Base-by-base conservation (phyloP, 1,284 basidiomycete genomes). In the Leccinum fuscescens region DNA sequence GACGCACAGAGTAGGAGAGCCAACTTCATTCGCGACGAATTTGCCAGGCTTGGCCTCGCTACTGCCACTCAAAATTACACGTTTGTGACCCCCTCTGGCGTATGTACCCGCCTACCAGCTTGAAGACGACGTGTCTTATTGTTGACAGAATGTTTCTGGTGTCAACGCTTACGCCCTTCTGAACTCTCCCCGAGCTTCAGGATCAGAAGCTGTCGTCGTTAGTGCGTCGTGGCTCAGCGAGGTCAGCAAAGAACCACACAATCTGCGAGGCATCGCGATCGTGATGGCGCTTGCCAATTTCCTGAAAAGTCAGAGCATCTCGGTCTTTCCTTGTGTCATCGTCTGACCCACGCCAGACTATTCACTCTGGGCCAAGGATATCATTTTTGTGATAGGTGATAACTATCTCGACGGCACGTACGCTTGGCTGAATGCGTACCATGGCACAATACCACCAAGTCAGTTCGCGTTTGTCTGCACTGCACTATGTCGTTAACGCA, bases 321-420 rank as follows among this genome's bases (percentile, higher is more conserved):
- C 8, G 17, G 35, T 49, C 22, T 52, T 50, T 39, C 22, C 37
- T 27, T 3, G 42, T 33, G 12, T 39, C 29, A 8, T 51, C 48
- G 50, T 49, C 54, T 59, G 51, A 65, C 44, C 48, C 24, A 20
- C 15, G 33, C 14, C 65, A 96, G 94, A 83, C 29, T 92, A 94
- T 67, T 93, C 93, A 35, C 80, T 94, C 57, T 98, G 95, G 94
- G 92, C 94, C 0, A 96, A 95, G 72, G 96, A 99, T 68, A 81
- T 99, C 59, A 79, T 98, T 27, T 91, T 99, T 64, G 86, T 99
- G 29, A 78, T 98, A 62, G 90, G 90, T 54, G 96, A 98, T 65
- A 93, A 88, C 1, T 87, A 96, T 71, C 74, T 95, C 31, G 90
- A 94, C 54, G 97, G 97, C 3, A 90, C 95, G 80, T 90, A 97